phyloP scores from a whole-genome alignment of 352 stramenopile species.

The Globisporangium takayamanum region DNA sequence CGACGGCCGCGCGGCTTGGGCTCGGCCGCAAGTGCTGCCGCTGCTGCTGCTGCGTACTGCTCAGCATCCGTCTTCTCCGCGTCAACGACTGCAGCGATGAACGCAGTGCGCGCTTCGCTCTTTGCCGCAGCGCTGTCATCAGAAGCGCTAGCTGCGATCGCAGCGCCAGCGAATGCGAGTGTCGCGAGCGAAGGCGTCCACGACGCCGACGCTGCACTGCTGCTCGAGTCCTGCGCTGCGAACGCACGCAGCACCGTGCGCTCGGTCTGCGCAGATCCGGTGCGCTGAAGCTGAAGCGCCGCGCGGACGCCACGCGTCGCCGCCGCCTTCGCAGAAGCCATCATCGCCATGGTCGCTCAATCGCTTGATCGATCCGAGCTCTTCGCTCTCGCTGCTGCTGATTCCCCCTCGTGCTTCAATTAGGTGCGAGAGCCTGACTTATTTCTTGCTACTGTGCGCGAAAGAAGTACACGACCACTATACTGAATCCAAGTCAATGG shows the following conservation, averaged over 20 bases:
- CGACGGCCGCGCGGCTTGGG: constrained; percentile 24
- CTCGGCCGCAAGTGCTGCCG: constrained; percentile 2
- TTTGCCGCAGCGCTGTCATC: neutral
- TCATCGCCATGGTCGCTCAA: neutral
- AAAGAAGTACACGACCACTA: neutral
- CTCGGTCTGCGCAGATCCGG: neutral
- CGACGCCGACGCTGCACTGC: neutral
- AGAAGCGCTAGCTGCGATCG: neutral
- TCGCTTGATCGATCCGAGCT: neutral
- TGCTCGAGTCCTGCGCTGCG: neutral
- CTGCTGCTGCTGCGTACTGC: constrained; percentile 1
- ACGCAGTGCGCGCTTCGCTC: constrained; percentile 9
- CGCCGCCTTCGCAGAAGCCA: neutral
- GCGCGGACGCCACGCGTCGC: neutral
- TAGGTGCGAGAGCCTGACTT: neutral
- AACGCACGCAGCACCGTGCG: constrained; percentile 2
- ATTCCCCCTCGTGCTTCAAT: neutral
- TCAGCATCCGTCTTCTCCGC: constrained; percentile 8
- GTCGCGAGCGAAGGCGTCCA: constrained; percentile 2
- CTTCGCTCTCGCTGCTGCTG: neutral
- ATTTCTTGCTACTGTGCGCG: neutral
- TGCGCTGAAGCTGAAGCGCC: neutral
- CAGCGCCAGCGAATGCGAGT: constrained; percentile 9
- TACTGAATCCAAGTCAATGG: neutral
- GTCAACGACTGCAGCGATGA: constrained; percentile 10